A percentile compares a stretch with the other conserved stretches of the same genome.
Evolutionary conservation across 2,329 filamentous ascomycete species (phyloP).

Genomic region (Aspergillus latus): DNA sequence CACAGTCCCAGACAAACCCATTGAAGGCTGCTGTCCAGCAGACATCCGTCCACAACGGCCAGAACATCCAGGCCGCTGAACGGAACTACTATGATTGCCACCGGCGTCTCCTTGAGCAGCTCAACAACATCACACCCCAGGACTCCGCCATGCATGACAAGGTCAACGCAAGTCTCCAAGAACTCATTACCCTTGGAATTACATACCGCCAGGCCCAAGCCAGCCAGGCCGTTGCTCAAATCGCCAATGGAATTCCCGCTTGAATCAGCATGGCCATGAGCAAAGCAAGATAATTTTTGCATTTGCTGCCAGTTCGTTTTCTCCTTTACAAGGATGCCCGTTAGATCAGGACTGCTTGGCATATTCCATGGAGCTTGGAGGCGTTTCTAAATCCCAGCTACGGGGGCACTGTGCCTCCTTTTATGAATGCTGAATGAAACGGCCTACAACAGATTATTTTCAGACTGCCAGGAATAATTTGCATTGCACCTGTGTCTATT

Average conservation of each 20-base stretch:
- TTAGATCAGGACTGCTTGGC: background rate
- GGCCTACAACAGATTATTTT: slow-evolving; percentile 1
- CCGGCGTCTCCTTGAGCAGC: slow-evolving; percentile 39
- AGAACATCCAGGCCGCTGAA: slow-evolving; percentile 45
- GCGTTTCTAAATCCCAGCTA: slow-evolving; percentile 1
- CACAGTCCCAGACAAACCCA: slow-evolving; percentile 37
- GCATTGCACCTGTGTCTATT: slow-evolving; percentile 1
- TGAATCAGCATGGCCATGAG: slow-evolving; percentile 23
- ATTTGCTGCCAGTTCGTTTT: background rate
- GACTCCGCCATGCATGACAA: slow-evolving; percentile 45
- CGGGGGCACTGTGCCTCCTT: background rate
- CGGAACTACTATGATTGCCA: slow-evolving; percentile 45
- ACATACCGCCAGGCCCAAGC: slow-evolving; percentile 46
- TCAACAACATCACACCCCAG: slow-evolving; percentile 41
- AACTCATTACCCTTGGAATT: slow-evolving; percentile 43
- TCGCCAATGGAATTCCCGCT: slow-evolving; percentile 34
- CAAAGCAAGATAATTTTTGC: background rate
- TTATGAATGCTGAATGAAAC: slow-evolving; percentile 5
- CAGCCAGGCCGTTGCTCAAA: slow-evolving; percentile 39
- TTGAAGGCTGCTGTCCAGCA: slow-evolving; percentile 34
- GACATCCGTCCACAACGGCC: slow-evolving; percentile 35
- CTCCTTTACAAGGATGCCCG: background rate
- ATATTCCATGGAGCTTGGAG: slow-evolving; percentile 1
- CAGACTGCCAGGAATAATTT: slow-evolving; percentile 1
- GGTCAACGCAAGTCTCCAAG: slow-evolving; percentile 46